Conservation (phyloP, 208 protist genomes). For the Wallacemonas collosoma region DNA sequence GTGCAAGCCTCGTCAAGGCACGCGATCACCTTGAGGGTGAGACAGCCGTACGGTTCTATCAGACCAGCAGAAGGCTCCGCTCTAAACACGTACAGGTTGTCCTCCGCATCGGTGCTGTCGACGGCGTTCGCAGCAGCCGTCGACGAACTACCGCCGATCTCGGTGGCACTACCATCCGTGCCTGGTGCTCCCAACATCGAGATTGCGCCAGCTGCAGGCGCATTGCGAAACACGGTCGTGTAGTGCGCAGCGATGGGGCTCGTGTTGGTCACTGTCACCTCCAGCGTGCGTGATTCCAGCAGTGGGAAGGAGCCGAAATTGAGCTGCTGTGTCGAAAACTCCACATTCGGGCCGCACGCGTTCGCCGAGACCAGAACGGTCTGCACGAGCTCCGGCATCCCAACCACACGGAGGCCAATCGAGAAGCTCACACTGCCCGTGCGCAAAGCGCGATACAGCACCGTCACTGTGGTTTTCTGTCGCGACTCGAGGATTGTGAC, state of each 20-base stretch:
- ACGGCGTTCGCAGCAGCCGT: not conserved
- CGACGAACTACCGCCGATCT: too few relatives aligned
- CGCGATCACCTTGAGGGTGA: constrained; percentile 62
- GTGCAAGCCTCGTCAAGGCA: constrained; percentile 88
- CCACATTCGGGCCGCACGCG: constrained; percentile 76
- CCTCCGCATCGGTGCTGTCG: not conserved
- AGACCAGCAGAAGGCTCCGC: constrained; percentile 52
- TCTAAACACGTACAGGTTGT: constrained; percentile 25
- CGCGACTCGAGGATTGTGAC: constrained; percentile 46
- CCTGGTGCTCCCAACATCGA: not conserved
- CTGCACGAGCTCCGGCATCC: constrained; percentile 48
- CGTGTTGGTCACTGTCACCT: constrained; percentile 76
- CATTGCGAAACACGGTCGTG: constrained; percentile 30
- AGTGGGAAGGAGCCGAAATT: constrained; percentile 78
- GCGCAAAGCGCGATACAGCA: constrained; percentile 75
- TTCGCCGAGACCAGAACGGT: constrained; percentile 69
- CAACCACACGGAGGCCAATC: constrained; percentile 78
- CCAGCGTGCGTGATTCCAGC: constrained; percentile 41
- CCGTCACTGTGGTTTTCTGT: constrained; percentile 53
- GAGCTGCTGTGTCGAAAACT: constrained; percentile 49
- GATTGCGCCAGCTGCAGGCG: not conserved
- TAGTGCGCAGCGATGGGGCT: constrained; percentile 83
- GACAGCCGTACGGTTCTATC: constrained; percentile 62
- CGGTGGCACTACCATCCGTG: too few relatives aligned
- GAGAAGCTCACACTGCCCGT: constrained; percentile 85